phyloP scores from a whole-genome alignment of 2,329 filamentous ascomycete species.

The Mycosphaerelloides madeirae region DNA sequence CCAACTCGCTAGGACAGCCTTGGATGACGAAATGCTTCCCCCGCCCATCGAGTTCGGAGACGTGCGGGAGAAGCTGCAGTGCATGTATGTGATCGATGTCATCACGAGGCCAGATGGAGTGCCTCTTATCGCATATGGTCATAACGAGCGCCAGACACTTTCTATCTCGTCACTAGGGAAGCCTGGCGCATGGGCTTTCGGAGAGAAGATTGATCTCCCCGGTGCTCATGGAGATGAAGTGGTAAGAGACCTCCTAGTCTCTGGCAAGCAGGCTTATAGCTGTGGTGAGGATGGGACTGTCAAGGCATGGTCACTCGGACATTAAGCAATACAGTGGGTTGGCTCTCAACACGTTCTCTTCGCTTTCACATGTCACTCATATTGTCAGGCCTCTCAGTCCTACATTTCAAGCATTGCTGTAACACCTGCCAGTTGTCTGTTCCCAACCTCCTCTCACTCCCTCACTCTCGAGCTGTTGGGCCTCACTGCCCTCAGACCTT shows the following conservation, averaged over 20 bases:
- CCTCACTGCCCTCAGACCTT: too few relatives aligned
- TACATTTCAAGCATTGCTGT: too few relatives aligned
- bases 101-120: conserved; percentile 40
- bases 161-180: conserved; percentile 24
- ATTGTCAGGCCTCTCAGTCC: too few relatives aligned
- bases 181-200: conserved; percentile 26
- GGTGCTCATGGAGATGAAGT: conserved; percentile 48
- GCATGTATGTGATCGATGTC: conserved; percentile 70
- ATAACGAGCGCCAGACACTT: conserved; percentile 27
- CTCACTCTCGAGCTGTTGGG: too few relatives aligned
- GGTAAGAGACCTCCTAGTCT: conserved; percentile 42
- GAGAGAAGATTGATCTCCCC: conserved; percentile 29
- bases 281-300: conserved; percentile 48
- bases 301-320: conserved; percentile 38
- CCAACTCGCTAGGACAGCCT: conserved; percentile 60
- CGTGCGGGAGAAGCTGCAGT: conserved; percentile 58
- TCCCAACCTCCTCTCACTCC: too few relatives aligned
- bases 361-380: too few relatives aligned
- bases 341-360: background rate
- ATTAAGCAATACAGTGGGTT: conserved; percentile 6
- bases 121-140: conserved; percentile 29
- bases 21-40: conserved; percentile 49
- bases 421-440: too few relatives aligned
- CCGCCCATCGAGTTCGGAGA: conserved; percentile 61
- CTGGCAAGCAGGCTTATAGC: conserved; percentile 35